phyloP scores from a whole-genome alignment of 2,329 filamentous ascomycete species.

The Diplocarpon rosae region DNA sequence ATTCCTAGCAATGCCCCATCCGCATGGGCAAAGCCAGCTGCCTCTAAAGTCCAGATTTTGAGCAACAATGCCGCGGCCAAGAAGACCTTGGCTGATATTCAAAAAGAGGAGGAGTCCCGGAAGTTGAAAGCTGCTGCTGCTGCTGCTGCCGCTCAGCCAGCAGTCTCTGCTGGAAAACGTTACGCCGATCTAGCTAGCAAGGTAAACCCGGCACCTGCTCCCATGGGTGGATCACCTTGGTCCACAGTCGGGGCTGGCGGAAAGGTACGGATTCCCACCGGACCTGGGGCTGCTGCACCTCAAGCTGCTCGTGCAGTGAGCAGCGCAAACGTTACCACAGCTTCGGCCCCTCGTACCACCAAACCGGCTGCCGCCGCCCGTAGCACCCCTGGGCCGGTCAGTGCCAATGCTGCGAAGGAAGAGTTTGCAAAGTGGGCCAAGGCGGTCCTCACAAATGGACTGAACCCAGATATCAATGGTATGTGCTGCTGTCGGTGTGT shows the following conservation, averaged over 20 bases:
- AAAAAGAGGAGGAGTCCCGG: conserved; percentile 85
- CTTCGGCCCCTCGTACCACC: conserved; percentile 27
- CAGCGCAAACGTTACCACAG: conserved; percentile 15
- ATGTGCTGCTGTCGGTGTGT: conserved; percentile 24
- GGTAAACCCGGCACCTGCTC: conserved; percentile 33
- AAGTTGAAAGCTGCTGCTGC: conserved; percentile 56
- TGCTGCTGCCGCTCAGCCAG: conserved; percentile 33
- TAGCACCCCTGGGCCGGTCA: conserved; percentile 31
- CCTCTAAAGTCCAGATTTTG: conserved; percentile 30
- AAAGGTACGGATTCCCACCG: conserved; percentile 69
- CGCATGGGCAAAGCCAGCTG: conserved; percentile 38
- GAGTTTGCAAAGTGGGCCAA: conserved; percentile 93
- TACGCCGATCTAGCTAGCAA: conserved; percentile 94
- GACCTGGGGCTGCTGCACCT: conserved; percentile 39
- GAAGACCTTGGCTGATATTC: conserved; percentile 92
- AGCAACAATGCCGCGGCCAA: conserved; percentile 39
- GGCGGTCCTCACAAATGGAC: conserved; percentile 63
- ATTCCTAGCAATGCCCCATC: conserved; percentile 23
- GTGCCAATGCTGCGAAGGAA: conserved; percentile 52
- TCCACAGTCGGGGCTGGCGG: conserved; percentile 90
- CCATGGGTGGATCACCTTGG: conserved; percentile 57
- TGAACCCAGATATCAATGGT: conserved; percentile 59
- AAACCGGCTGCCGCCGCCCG: conserved; percentile 43
- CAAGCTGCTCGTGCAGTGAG: conserved; percentile 31
- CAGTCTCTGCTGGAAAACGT: conserved; percentile 56